Conservation (phyloP, 495 filamentous ascomycete species). For the Talaromyces liani region DNA sequence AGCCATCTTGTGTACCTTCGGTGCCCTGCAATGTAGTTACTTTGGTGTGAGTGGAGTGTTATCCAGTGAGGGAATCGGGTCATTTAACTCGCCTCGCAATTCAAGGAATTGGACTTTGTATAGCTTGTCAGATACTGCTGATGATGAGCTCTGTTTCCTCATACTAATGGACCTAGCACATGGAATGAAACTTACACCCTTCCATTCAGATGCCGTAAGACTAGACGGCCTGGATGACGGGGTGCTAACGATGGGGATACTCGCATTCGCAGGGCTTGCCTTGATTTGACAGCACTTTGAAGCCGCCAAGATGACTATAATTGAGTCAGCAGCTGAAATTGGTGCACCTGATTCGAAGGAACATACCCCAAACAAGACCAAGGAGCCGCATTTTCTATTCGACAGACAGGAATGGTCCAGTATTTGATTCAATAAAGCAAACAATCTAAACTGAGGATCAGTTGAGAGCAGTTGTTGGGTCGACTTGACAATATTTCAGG, state of each 20-base stretch:
- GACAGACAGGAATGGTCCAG: no score
- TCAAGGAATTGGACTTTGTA: background rate
- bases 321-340: background rate
- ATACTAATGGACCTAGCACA: background rate
- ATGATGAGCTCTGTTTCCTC: background rate
- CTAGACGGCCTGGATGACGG: background rate
- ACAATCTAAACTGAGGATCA: no score
- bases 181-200: background rate
- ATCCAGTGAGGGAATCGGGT: background rate
- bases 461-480: no score
- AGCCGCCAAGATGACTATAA: background rate
- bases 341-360: background rate
- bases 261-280: background rate
- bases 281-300: background rate
- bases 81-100: background rate
- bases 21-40: background rate
- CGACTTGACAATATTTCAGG: no score
- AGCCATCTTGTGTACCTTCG: background rate
- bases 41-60: background rate
- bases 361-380: background rate
- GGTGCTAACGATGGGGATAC: background rate
- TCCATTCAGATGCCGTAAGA: background rate
- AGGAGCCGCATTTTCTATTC: no score
- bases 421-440: no score
- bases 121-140: background rate